Base-by-base conservation (phyloP, 192 early-diverging fungal species). In the Lunasporangiospora selenospora region DNA sequence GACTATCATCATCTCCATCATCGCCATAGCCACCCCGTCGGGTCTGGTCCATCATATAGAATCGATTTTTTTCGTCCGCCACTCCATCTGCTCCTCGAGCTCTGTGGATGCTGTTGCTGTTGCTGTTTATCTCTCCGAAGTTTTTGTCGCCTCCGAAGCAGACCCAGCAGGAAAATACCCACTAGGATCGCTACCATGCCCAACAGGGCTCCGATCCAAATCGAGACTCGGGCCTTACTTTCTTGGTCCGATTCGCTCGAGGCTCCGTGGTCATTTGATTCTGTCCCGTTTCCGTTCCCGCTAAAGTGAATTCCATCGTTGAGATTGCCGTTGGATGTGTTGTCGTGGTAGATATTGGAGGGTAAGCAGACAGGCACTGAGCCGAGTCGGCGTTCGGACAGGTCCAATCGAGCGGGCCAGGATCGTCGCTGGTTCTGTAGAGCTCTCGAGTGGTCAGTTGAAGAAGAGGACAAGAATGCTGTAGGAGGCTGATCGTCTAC, bases 161-260 rank as follows among this genome's bases (percentile, higher is more conserved):
- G 42, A 6, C 65, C 65, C 44, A 67, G 48, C 18, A 58, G 52
- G 30, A 67, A 7, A 3, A 50, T 57, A 12, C 34, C 50, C 2
- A 55, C 65, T 10, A 67, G 43, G 1, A 67, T 41, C 0, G 54
- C 29, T 6, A 59, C 23, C 31, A 67, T 59, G 9, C 34, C 65
- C 4, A 67, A 47, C 16, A 67, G 26, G 2, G 50, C 57, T 1
- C 65, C 56, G 41, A 67, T 47, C 65, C 65, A 67, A 3, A 34
- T 15, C 6, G 56, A 38, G 24, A 67, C 58, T 15, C 33, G n/a
- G 4, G 23, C 16, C n/a, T 2, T 51, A 45, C 19, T 2, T 0
- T 9, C 21, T 23, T 19, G 47, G n/a, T n/a, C n/a, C n/a, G n/a
- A n/a, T n/a, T n/a, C n/a, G n/a, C n/a, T n/a, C n/a, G n/a, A n/a